Evolutionary conservation across 176 grass and related monocot genomes (phyloP), one percentile per base, ranked within the genome.

Genomic region (Musa itinerans): DNA sequence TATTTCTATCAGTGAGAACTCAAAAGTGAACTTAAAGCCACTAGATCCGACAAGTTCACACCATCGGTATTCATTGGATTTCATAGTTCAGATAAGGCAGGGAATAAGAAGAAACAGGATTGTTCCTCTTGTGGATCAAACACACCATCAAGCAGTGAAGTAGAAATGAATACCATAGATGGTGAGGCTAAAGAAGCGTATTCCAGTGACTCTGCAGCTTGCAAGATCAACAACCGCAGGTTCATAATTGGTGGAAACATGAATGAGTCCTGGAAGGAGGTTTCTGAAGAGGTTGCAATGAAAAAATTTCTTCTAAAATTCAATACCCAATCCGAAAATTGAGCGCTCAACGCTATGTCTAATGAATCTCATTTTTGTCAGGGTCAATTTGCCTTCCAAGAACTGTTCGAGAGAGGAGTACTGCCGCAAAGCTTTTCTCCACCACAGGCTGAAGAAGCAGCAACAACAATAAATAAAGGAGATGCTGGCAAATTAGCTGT

Each of bases 81-180:
- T 79, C 75, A 86, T 69, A 73, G 81, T 43, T 50, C 53, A 82
- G 85, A 89, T 71, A 75, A n/a, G 26, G 78, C 59, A 22, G 80
- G 54, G 65, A 89, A 71, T 43, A 89, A 89, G 73, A 94, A 96
- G 81, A 96, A 88, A 76, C 72, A 69, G 69, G 84, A 99, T 86
- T 86, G 88, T 61, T 99, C 95, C 77, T 99, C 95, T 50, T 99
- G 95, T 2, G 95, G 95, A 73, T 99, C 95, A 53, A 99, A 99
- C 73, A 92, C 90, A 9, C 77, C 90, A 24, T 94, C 88, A 43
- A 94, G 90, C 78, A 94, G 95, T 75, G 90, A 99, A 68, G 27
- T 87, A 19, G 95, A 94, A 55, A 84, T 81, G 11, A 70, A 83
- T 75, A 85, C 82, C 74, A 85, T 22, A 57, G 81, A 87, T 13